Evolutionary conservation across 2,329 filamentous ascomycete species (phyloP), one percentile per base, ranked within the genome.

Genomic region (Cladosporium sp.): DNA sequence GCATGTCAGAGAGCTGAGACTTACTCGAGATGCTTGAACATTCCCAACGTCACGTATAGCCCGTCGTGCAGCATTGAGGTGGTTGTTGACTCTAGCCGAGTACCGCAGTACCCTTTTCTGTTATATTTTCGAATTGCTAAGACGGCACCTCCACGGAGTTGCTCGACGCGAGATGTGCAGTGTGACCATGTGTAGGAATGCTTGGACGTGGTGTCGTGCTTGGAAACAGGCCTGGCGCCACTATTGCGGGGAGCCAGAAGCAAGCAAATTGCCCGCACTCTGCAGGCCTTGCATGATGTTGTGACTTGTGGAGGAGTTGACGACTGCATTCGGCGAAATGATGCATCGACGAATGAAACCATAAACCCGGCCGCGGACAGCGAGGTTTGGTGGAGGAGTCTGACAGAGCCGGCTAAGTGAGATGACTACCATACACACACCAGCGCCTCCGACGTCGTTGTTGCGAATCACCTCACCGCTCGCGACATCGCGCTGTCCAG

Each of bases 131-230:
- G 14, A 55, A 55, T 55, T 55, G 52, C 52, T 55, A 34, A 55
- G 28, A 55, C 26, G 52, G 26, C 52, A 11, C 14, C 51, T 57
- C 61, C 61, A 44, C 61, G 61, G 61, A 64, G 61, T 64, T 64
- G 51, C 51, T 64, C 7, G 61, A 57, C 28, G 34, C 18, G 51
- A n/a, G 61, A 64, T 57, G 51, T 55, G 61, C 61, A 64, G 61
- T 57, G 51, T 41, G 36, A 64, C 61, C 61, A 24, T 18, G 26
- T 36, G 38, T 47, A 51, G 11, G 28, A 47, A 47, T 47, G 41
- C n/a, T 47, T 47, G 41, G 41, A 47, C n/a, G 41, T 32, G 44
- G 28, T 41, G 47, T 41, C 51, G 52, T 63, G 49, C 60, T 63
- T 63, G 60, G 49, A 32, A 51, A 28, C 15, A 24, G 49, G 26